Conservation (phyloP, 495 filamentous ascomycete genomes). For the Neurospora sp. region DNA sequence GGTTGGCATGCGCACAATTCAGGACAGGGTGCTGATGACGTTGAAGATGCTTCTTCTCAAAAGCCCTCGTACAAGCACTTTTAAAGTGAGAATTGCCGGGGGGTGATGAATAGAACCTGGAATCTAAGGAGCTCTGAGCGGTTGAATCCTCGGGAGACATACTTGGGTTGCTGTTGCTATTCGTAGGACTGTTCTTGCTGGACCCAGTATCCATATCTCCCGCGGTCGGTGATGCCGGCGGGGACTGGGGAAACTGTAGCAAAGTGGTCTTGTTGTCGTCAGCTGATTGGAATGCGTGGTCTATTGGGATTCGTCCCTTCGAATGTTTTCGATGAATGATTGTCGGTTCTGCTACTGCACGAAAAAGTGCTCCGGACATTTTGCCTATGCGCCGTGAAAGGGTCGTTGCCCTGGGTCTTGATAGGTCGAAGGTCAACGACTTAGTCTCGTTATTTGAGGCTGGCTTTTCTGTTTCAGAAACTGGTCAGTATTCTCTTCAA, state of each 20-base stretch:
- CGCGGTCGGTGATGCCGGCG: background rate
- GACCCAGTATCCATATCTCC: conserved; percentile 4
- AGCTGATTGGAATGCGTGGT: conserved; percentile 10
- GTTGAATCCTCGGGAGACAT: conserved; percentile 19
- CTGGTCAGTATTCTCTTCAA: background rate
- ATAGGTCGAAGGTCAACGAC: background rate
- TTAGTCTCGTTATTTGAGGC: background rate
- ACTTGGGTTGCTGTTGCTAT: conserved; percentile 4
- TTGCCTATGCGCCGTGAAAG: conserved; percentile 20
- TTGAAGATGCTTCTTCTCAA: conserved; percentile 14
- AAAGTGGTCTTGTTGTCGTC: background rate
- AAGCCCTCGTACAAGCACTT: background rate
- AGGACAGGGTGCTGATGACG: background rate
- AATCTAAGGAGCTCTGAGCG: conserved; percentile 33
- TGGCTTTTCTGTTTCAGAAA: background rate
- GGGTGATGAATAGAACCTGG: conserved; percentile 17
- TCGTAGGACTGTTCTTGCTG: conserved; percentile 8
- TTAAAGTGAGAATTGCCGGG: conserved; percentile 5
- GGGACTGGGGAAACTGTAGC: background rate
- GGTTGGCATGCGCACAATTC: conserved; percentile 3
- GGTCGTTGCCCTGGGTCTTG: conserved; percentile 10
- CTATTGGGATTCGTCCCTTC: conserved; percentile 25
- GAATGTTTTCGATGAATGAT: conserved; percentile 34
- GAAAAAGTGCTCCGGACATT: conserved; percentile 35
- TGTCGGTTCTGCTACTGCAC: conserved; percentile 32